These are phyloP conservation scores for Penicillium lagena DNA, from an alignment of 495 filamentous ascomycete genomes.

Conservation along the genomic window DNA sequence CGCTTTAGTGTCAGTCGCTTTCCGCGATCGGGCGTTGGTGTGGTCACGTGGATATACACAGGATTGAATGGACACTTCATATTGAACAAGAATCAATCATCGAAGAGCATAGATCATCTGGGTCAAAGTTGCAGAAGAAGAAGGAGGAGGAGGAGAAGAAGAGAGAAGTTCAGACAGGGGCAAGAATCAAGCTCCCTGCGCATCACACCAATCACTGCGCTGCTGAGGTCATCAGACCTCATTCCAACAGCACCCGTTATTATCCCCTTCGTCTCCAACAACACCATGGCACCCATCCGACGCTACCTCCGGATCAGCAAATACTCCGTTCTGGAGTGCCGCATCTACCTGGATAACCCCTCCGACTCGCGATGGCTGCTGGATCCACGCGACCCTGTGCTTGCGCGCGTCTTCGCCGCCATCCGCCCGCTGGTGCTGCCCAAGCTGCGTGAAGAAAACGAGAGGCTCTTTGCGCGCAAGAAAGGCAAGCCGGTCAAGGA, in stretches of 20 bases:
- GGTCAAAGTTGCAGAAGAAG: too few relatives aligned
- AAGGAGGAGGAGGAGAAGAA: too few relatives aligned
- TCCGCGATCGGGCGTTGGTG: not conserved
- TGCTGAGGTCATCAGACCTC: too few relatives aligned
- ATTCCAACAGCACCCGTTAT: too few relatives aligned
- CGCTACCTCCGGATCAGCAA: conserved; percentile 80
- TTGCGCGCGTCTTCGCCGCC: conserved; percentile 74
- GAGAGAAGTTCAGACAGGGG: too few relatives aligned
- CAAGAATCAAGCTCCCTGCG: too few relatives aligned
- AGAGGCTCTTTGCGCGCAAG: conserved; percentile 48
- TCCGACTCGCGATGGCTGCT: conserved; percentile 81
- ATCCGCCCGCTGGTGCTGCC: conserved; percentile 81
- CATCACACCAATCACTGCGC: too few relatives aligned
- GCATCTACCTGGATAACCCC: conserved; percentile 91
- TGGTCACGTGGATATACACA: conserved; percentile 8
- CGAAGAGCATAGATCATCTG: too few relatives aligned
- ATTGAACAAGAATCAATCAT: too few relatives aligned
- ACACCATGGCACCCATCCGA: conserved; percentile 70
- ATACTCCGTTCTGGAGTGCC: conserved; percentile 87
- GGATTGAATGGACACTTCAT: too few relatives aligned
- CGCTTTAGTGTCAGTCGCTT: too few relatives aligned
- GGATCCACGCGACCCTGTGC: conserved; percentile 55
- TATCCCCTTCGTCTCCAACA: not conserved
- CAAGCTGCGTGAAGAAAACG: conserved; percentile 84
- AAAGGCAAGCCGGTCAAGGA: conserved; percentile 79